A percentile compares a stretch with the other conserved stretches of the same genome.
phyloP scores from a whole-genome alignment of 352 stramenopile species.

The Phytophthora chlamydospora region DNA sequence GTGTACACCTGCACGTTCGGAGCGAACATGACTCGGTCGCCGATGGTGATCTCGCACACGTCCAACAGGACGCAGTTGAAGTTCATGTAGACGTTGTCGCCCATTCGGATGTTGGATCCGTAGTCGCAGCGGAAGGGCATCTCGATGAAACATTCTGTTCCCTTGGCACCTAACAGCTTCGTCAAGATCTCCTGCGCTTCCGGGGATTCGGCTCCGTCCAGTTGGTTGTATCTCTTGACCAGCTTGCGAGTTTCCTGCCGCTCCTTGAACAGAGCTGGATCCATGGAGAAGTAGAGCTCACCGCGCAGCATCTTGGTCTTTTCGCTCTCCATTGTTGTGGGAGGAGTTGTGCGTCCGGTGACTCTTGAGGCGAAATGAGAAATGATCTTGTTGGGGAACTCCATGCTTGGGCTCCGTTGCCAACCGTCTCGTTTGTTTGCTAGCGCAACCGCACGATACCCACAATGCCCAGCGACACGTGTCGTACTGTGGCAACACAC shows the following conservation, averaged over 20 bases:
- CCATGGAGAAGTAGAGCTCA: slow-evolving; percentile 59
- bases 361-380: slow-evolving; percentile 13
- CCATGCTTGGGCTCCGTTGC: not conserved
- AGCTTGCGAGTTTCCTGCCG: slow-evolving; percentile 41
- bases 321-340: slow-evolving; percentile 35
- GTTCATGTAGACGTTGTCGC: slow-evolving; percentile 87
- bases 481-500: not conserved
- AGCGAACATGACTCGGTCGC: slow-evolving; percentile 71
- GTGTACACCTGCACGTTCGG: slow-evolving; percentile 84
- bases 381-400: slow-evolving; percentile 11
- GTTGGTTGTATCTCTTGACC: slow-evolving; percentile 53
- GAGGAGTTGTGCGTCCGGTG: slow-evolving; percentile 3
- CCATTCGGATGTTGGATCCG: slow-evolving; percentile 82
- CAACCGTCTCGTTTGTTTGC: not conserved
- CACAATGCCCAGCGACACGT: slow-evolving; percentile 1
- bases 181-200: slow-evolving; percentile 35
- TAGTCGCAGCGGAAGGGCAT: slow-evolving; percentile 91
- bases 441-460: not conserved
- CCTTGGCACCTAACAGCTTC: slow-evolving; percentile 53
- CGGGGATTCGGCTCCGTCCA: slow-evolving; percentile 28
- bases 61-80: slow-evolving; percentile 90
- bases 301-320: slow-evolving; percentile 68
- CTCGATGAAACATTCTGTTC: slow-evolving; percentile 64
- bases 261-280: slow-evolving; percentile 45
- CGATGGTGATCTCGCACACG: slow-evolving; percentile 79